Percentiles rank a stretch among this genome's conserved stretches.
These are phyloP conservation scores for Daldinia concentrica DNA, from an alignment of 495 filamentous ascomycete genomes.

Conservation along the genomic window DNA sequence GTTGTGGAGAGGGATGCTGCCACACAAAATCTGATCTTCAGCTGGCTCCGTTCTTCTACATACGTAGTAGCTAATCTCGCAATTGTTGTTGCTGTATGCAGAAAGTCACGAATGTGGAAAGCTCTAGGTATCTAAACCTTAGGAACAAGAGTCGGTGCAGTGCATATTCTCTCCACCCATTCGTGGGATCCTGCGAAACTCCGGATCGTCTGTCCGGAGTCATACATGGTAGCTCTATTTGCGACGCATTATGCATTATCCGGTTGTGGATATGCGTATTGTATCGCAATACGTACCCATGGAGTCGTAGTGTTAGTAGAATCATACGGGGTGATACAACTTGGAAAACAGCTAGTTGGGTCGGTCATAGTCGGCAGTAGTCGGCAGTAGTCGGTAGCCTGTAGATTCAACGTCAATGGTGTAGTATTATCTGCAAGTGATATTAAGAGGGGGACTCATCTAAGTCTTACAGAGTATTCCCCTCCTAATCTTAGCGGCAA, in stretches of 20 bases:
- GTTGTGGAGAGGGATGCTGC: constrained; percentile 17
- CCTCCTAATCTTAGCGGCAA: not conserved
- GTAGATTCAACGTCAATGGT: not conserved
- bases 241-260: constrained; percentile 14
- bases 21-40: constrained; percentile 19
- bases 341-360: not conserved
- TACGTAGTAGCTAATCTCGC: constrained; percentile 16
- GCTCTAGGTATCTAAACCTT: constrained; percentile 5
- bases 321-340: not conserved
- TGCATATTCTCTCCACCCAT: constrained; percentile 33
- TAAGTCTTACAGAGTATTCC: not conserved
- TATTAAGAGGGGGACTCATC: not conserved
- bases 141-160: constrained; percentile 27
- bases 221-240: constrained; percentile 2
- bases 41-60: constrained; percentile 5
- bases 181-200: constrained; percentile 16
- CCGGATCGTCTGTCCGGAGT: constrained; percentile 1
- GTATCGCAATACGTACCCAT: too few relatives aligned
- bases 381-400: too few relatives aligned
- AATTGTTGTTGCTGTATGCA: constrained; percentile 15
- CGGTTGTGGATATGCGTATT: not conserved
- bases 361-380: too few relatives aligned
- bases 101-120: constrained; percentile 23
- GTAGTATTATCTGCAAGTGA: not conserved
- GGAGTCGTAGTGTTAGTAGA: not conserved